These are phyloP conservation scores for Wickerhamiella australiensis DNA, from an alignment of 805 yeast genomes.

Conservation along the genomic window DNA sequence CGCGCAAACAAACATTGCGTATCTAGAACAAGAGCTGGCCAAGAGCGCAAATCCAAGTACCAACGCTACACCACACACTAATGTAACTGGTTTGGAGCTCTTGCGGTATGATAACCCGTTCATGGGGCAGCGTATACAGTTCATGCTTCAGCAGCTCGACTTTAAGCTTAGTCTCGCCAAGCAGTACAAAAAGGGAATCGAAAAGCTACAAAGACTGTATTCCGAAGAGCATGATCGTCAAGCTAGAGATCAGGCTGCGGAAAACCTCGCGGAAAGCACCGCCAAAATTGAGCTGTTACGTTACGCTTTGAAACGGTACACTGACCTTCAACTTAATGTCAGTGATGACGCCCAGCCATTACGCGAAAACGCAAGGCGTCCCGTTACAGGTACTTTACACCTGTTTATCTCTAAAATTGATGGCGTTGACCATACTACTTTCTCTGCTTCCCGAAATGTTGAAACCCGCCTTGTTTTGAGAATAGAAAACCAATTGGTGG, in stretches of 20 bases:
- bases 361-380: conserved; percentile 64
- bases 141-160: conserved; percentile 89
- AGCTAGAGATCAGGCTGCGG: conserved; percentile 76
- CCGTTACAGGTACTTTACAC: conserved; percentile 67
- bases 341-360: conserved; percentile 49
- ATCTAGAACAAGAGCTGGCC: conserved; percentile 63
- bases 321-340: conserved; percentile 61
- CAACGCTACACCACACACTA: conserved; percentile 12
- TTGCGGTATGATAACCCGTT: conserved; percentile 90
- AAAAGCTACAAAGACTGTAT: conserved; percentile 74
- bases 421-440: conserved; percentile 85
- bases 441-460: conserved; percentile 67
- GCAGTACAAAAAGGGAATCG: conserved; percentile 86
- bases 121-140: conserved; percentile 84
- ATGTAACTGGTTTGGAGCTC: conserved; percentile 41
- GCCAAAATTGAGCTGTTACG: conserved; percentile 74
- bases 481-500: conserved; percentile 79
- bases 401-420: conserved; percentile 65
- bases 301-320: conserved; percentile 74
- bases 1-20: conserved; percentile 82
- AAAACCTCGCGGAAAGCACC: conserved; percentile 71
- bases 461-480: conserved; percentile 69
- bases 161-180: conserved; percentile 89
- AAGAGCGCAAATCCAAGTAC: conserved; percentile 27
- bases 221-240: conserved; percentile 84